Conservation (phyloP, 208 protist genomes). For the Trypanosoma theileri region DNA sequence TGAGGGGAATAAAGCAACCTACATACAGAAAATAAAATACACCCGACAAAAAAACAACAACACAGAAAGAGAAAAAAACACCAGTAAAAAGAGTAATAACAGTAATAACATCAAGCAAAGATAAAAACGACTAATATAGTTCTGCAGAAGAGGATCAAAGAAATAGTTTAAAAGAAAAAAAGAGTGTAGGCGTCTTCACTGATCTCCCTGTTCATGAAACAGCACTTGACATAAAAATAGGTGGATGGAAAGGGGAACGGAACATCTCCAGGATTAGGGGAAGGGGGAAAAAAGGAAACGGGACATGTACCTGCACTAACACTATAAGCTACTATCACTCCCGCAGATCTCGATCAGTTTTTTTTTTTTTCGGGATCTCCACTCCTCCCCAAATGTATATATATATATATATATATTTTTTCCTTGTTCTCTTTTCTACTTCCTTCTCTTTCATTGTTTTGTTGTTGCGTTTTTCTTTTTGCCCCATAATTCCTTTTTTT, state of each 20-base stretch:
- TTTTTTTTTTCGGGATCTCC: conserved; percentile 6
- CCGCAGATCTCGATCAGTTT: background rate
- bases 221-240: no score
- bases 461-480: background rate
- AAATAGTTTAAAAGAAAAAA: conserved; percentile 7
- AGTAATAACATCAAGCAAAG: conserved; percentile 3
- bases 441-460: background rate
- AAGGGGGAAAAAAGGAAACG: no score
- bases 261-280: no score
- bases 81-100: conserved; percentile 18
- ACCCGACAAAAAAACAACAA: conserved; percentile 7
- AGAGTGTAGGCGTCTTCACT: conserved; percentile 6
- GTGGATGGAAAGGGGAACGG: no score
- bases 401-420: conserved; percentile 9
- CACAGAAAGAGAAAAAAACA: conserved; percentile 10
- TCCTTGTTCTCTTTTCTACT: conserved; percentile 1
- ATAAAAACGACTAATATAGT: conserved; percentile 4
- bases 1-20: background rate
- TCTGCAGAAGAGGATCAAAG: background rate
- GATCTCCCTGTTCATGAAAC: background rate
- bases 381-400: background rate
- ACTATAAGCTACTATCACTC: no score
- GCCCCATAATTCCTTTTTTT: background rate
- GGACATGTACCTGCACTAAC: no score
- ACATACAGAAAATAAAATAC: conserved; percentile 4